These are phyloP conservation scores for Haberlea rhodopensis DNA, from an alignment of 257 asterid genomes.

Conservation along the genomic window DNA sequence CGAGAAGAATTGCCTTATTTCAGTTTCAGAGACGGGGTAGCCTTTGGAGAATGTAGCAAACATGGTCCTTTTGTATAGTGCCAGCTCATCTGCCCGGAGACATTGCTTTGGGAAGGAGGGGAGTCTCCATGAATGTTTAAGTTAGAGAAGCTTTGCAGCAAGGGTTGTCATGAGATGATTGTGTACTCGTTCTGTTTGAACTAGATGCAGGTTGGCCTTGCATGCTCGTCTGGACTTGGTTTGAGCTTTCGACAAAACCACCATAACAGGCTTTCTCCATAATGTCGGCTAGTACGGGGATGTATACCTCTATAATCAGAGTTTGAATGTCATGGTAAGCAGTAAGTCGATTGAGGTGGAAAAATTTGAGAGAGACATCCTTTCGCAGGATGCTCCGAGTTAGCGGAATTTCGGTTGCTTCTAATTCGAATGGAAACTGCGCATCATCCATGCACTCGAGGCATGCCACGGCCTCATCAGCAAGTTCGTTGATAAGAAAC, in stretches of 20 bases:
- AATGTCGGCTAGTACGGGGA: conserved; percentile 43
- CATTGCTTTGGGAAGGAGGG: conserved; percentile 7
- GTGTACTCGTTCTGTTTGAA: conserved; percentile 3
- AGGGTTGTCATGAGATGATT: conserved; percentile 18
- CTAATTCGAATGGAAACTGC: conserved; percentile 6
- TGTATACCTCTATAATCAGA: conserved; percentile 31
- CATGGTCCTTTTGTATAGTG: conserved; percentile 44
- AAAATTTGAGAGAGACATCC: conserved; percentile 33
- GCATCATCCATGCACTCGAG: conserved; percentile 33
- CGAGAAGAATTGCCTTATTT: conserved; percentile 43
- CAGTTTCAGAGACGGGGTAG: conserved; percentile 49
- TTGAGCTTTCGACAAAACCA: conserved; percentile 9
- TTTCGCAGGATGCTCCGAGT: conserved; percentile 33
- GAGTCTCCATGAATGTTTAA: conserved; percentile 17
- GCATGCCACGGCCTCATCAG: conserved; percentile 58
- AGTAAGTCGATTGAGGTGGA: conserved; percentile 28
- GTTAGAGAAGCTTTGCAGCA: conserved; percentile 22
- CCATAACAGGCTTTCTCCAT: conserved; percentile 34
- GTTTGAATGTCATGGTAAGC: conserved; percentile 24
- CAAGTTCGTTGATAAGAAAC: conserved; percentile 33
- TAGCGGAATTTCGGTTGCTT: conserved; percentile 36
- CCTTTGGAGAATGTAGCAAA: conserved; percentile 70
- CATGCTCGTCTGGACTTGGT: neutral
- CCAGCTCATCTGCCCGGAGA: conserved; percentile 12
- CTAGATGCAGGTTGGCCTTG: conserved; percentile 18